These are phyloP conservation scores for Suhomyces panamericanus DNA, from an alignment of 1,139 yeast species.

Conservation along the genomic window DNA sequence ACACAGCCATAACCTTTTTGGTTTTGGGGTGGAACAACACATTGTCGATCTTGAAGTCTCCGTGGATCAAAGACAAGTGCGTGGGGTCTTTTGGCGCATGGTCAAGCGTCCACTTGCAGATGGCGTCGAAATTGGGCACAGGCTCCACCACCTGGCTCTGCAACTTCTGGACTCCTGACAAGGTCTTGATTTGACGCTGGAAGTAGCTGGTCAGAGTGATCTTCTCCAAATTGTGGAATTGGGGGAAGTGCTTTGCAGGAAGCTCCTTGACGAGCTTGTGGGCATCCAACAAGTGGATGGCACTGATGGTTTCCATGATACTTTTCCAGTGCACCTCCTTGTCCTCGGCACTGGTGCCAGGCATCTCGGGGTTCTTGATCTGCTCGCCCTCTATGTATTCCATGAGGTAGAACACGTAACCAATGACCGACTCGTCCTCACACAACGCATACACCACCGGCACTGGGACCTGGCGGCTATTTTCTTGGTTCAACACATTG, in stretches of 20 bases:
- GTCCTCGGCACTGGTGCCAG: slow-evolving; percentile 30
- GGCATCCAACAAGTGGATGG: slow-evolving; percentile 56
- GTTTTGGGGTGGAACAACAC: slow-evolving; percentile 53
- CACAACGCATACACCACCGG: slow-evolving; percentile 50
- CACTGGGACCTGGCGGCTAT: slow-evolving; percentile 43
- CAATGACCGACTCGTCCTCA: slow-evolving; percentile 52
- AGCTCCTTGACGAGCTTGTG: slow-evolving; percentile 42
- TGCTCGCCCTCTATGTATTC: slow-evolving; percentile 60
- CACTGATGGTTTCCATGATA: slow-evolving; percentile 50
- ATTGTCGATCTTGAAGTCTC: slow-evolving; percentile 69
- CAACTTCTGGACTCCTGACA: slow-evolving; percentile 47
- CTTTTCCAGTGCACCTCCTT: slow-evolving; percentile 47
- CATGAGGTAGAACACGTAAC: slow-evolving; percentile 60
- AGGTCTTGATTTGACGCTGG: slow-evolving; percentile 54
- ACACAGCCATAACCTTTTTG: slow-evolving; percentile 53
- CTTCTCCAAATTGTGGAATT: slow-evolving; percentile 34
- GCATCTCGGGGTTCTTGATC: slow-evolving; percentile 57
- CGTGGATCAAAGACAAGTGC: slow-evolving; percentile 55
- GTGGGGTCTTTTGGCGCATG: slow-evolving; percentile 52
- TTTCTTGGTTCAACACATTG: slow-evolving; percentile 29
- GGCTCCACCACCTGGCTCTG: slow-evolving; percentile 53
- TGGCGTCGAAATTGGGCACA: slow-evolving; percentile 50
- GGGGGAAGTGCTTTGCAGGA: slow-evolving; percentile 50
- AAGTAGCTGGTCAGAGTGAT: slow-evolving; percentile 42
- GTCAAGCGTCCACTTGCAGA: slow-evolving; percentile 43